Evolutionary conservation across 2,329 filamentous ascomycete species (phyloP), one percentile per base, ranked within the genome.

Genomic region (Metarhizium anisopliae): DNA sequence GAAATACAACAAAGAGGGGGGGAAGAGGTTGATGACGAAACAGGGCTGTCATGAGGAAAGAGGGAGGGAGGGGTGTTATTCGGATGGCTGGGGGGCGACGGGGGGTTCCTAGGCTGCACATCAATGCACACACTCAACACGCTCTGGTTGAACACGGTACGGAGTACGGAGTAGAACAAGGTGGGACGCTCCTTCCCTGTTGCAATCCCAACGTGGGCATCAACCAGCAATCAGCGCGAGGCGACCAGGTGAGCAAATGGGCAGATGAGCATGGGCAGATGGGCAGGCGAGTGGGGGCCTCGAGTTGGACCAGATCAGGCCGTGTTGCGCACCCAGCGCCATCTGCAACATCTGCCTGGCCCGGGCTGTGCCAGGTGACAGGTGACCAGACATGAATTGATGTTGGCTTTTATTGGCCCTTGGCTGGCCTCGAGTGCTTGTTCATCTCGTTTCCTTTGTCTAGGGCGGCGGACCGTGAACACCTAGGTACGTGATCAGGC

Each of bases 21-120:
- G 25, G 14, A 38, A 25, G 55, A 50, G 36, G 36, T 47, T 53
- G 54, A 58, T 58, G 56, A 55, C 53, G 56, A 55, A 58, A 53
- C 50, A 47, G 53, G 56, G 50, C 43, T 57, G 52, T 47, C 32
- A 20, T 10, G 51, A 10, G 38, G 47, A 18, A 18, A 6, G 49
- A 20, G 32, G 29, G 20, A 52, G 20, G 36, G 40, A 30, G 40
- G 35, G 51, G 20, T 35, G 29, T 13, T 47, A 18, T 47, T 54
- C 25, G 42, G 42, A 43, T 51, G 50, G 50, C 50, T 52, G 42
- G 50, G 36, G 43, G 43, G 51, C 25, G 42, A 20, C n/a, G 11
- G n/a, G n/a, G 14, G 40, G 14, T 2, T 6, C 14, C 40, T 10
- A 42, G 10, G 40, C 6, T 42, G 11, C 14, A 42, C 40, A 25